Evolutionary conservation across 164 flowering plant species (phyloP).

Genomic region (Tetrastigma voinierianum): DNA sequence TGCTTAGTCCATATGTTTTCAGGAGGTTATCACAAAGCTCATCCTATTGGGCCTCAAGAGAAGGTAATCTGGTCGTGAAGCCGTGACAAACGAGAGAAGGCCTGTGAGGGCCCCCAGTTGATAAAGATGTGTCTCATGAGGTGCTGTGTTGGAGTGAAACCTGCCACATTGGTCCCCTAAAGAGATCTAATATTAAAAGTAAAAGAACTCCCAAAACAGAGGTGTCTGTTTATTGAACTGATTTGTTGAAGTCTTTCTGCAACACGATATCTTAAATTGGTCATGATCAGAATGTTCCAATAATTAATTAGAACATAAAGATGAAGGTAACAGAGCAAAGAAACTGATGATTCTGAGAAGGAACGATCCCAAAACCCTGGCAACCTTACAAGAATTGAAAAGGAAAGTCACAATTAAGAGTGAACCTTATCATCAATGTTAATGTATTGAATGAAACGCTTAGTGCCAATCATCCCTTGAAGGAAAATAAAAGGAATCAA

Average conservation of each 20-base stretch:
- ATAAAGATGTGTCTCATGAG: slow-evolving; percentile 88
- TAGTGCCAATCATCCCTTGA: no score
- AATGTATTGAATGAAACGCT: slow-evolving; percentile 49
- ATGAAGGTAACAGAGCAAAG: slow-evolving; percentile 25
- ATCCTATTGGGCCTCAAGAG: slow-evolving; percentile 13
- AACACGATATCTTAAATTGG: neutral
- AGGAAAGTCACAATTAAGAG: slow-evolving; percentile 88
- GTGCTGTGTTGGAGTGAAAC: slow-evolving; percentile 88
- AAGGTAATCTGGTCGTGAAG: slow-evolving; percentile 36
- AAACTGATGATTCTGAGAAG: slow-evolving; percentile 31
- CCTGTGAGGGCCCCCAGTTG: slow-evolving; percentile 86
- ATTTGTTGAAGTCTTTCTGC: no score
- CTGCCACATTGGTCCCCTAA: slow-evolving; percentile 74
- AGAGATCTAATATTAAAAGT: slow-evolving; percentile 81
- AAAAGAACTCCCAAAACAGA: slow-evolving; percentile 92
- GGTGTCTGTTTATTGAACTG: no score
- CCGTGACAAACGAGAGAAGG: slow-evolving; percentile 71
- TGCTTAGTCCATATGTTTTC: neutral
- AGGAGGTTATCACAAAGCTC: slow-evolving; percentile 36
- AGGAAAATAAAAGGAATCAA: no score
- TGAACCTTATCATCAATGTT: slow-evolving; percentile 90
- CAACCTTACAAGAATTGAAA: slow-evolving; percentile 67
- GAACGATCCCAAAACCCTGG: slow-evolving; percentile 37
- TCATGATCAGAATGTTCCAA: slow-evolving; percentile 79
- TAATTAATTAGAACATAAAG: slow-evolving; percentile 30